Evolutionary conservation across 2,329 filamentous ascomycete genomes (phyloP), one percentile per base, ranked within the genome.

Genomic region (Apiospora kogelbergensis): DNA sequence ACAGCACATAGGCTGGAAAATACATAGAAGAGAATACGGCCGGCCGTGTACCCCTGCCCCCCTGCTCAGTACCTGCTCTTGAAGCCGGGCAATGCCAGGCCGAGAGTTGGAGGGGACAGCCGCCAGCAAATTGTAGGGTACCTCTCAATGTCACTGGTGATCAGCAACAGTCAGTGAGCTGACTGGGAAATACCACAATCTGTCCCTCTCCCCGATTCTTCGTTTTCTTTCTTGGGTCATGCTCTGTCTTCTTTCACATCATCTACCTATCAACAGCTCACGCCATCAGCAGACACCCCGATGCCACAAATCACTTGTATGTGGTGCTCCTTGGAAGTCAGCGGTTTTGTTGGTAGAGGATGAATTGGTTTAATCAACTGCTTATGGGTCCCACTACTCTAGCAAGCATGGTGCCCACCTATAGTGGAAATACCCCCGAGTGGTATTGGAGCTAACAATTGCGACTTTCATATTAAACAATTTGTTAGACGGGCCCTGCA

Each of bases 351-450:
- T 60, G 53, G 53, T 60, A 6, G 53, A 60, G 53, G 53, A 53
- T 53, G 24, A 30, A 53, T 30, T 30, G 24, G 48, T 30, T 53
- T 53, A 53, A 53, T 53, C 48, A 53, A 53, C 30, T 17, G 24
- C 24, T 11, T 30, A 30, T 53, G 48, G 48, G 24, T 33, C 48
- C 48, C 48, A 53, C 48, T 30, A 7, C 24, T 24, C 26, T 53
- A 53, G 48, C 24, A 30, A 60, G 30, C 53, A 60, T n/a, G 53
- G 53, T 30, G 24, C 15, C 48, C 24, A 53, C 48, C 48, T 53
- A 53, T 53, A 53, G 48, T 60, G 53, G 53, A 60, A 60, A 60
- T 60, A 37, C 53, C 53, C 53, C 53, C 53, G 53, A 60, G 53
- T 60, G n/a, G 30, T 60, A 60, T 60, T 60, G 53, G 26, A 37